Evolutionary conservation across 2,329 filamentous ascomycete genomes (phyloP).

Genomic region (Colletotrichum aenigma): DNA sequence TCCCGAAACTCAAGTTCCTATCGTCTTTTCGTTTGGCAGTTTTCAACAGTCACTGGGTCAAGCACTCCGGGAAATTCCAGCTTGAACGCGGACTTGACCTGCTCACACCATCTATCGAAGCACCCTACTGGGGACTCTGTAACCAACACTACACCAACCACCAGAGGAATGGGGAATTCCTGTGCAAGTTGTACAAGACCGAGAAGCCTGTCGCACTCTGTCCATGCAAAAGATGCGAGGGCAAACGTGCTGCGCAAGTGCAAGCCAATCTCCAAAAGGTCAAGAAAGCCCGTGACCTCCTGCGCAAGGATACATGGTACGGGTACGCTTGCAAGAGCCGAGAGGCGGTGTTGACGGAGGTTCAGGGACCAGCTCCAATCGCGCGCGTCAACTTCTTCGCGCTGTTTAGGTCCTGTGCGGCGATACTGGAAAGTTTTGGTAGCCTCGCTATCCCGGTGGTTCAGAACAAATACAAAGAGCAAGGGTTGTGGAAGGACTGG

Average conservation of each 20-base stretch:
- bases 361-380: fast-evolving
- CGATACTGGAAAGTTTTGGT: fast-evolving
- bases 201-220: not conserved
- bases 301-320: fast-evolving
- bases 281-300: fast-evolving
- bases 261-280: fast-evolving
- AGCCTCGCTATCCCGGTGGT: fast-evolving
- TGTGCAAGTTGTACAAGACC: not conserved
- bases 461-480: not conserved
- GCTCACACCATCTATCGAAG: not conserved
- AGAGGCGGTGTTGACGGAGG: fast-evolving
- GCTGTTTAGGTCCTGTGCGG: not conserved
- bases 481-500: not conserved
- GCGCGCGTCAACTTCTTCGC: not conserved
- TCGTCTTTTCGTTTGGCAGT: not conserved
- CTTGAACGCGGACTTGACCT: not conserved
- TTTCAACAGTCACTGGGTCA: not conserved
- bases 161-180: fast-evolving
- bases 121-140: not conserved
- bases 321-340: not conserved
- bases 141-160: not conserved
- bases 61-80: fast-evolving
- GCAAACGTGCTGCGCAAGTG: not conserved
- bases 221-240: not conserved
- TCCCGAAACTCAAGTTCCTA: not conserved